Evolutionary conservation across 2,329 filamentous ascomycete genomes (phyloP), one percentile per base, ranked within the genome.

Genomic region (Zopfia rhizophila): DNA sequence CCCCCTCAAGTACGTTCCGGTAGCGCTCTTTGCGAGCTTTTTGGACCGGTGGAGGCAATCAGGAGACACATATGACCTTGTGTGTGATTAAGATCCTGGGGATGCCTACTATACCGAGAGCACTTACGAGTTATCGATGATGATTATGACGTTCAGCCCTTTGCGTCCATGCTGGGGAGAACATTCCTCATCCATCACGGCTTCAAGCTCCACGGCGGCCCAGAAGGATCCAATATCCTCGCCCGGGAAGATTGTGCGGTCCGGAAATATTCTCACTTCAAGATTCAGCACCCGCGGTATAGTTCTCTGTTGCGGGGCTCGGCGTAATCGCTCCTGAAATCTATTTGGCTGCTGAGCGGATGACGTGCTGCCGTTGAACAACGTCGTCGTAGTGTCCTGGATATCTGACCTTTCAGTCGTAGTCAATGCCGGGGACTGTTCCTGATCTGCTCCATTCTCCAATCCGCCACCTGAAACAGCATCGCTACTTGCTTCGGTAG

Each of bases 81-180:
- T 30, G 8, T 17, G 14, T 30, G 10, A 29, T 57, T 24, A 55
- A 45, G 28, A 29, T 16, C 8, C 12, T 24, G 13, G 6, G 24
- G 11, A 38, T 17, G 4, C 16, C 13, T 11, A 12, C 8, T 5
- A n/a, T 7, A 7, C 5, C 12, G 24, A 43, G 47, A 11, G 22
- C 24, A 56, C 57, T 51, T 53, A 72, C 69, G 67, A 65, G 38
- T 72, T 73, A 46, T 74, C 70, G 23, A 74, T 51, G 14, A 74
- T 47, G 16, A 73, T 58, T 5, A 71, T 49, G 4, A 72, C 45
- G 51, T 73, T 69, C 13, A 73, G 16, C 6, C 41, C 25, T 14
- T 22, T 25, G 23, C 49, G 6, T 47, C 49, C 3, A 41, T 36
- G 18, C 63, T 44, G 6, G 38, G 31, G 25, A 61, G 51, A 18